Base-by-base conservation (phyloP, 768 basidiomycete genomes). In the Sarcodon aspratus region DNA sequence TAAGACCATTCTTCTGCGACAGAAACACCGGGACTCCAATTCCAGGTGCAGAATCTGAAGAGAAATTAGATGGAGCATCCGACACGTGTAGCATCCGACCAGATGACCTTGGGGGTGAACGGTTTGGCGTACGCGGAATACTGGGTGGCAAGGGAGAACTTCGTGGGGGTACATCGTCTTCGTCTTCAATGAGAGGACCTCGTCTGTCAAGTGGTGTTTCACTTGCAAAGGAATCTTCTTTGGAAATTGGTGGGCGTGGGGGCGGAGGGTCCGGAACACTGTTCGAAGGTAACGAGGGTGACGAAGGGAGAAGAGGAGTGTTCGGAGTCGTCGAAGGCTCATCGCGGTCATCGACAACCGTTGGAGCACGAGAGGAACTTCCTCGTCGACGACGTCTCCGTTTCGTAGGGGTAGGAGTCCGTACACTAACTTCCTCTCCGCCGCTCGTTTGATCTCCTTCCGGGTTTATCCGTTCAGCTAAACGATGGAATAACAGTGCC, bases 151-250 rank as follows among this genome's bases (percentile, higher is more conserved):
- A 63, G 33, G 64, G 64, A 27, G 69, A 67, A 33, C 70, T 69
- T 40, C 59, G 54, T 10, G 58, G 60, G 1, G 52, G 52, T 10
- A 69, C 66, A 48, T 83, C 81, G 36, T 86, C 82, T 38, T 82
- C 80, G 48, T 83, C 79, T 59, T 83, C 84, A 36, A 87, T 71
- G 1, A 85, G 66, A 21, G 83, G 73, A 59, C 83, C 81, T 64
- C 54, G 80, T 67, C 63, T 69, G 56, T 55, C 78, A 63, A 48
- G 66, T 50, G 53, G 66, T 61, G 51, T 72, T 71, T 56, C 56
- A 37, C 52, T 57, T 34, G 48, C 52, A 48, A 51, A 49, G 9
- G 45, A 38, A 3, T 38, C 38, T 33, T 49, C 49, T 3, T 50
- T 53, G 33, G 49, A 52, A 4, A 49, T 33, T 7, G 37, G 48